Percentiles rank a stretch among this genome's conserved stretches.
Evolutionary conservation across 2,329 filamentous ascomycete genomes (phyloP).

Genomic region (Drechslerella dactyloides): DNA sequence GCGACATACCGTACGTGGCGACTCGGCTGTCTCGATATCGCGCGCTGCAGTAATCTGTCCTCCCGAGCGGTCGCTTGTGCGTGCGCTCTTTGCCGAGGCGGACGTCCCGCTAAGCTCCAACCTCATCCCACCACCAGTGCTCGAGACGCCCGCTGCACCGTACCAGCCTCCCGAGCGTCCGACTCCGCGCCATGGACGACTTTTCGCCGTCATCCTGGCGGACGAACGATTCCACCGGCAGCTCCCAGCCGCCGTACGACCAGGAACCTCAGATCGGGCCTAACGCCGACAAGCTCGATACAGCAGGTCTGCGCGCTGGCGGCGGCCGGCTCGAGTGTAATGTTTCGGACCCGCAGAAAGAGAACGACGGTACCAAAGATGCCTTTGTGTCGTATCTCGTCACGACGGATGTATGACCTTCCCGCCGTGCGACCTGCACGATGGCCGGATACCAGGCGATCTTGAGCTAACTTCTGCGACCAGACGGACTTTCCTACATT

Average conservation of each 20-base stretch:
- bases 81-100: slow-evolving; percentile 26
- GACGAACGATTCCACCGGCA: slow-evolving; percentile 29
- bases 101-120: slow-evolving; percentile 22
- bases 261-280: slow-evolving; percentile 55
- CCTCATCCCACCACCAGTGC: slow-evolving; percentile 16
- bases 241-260: slow-evolving; percentile 47
- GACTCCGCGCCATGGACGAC: slow-evolving; percentile 28
- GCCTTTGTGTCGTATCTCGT: slow-evolving; percentile 95
- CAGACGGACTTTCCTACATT: slow-evolving; percentile 95
- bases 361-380: slow-evolving; percentile 95
- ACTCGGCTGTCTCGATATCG: background rate
- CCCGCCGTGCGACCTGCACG: background rate
- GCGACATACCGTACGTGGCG: no score
- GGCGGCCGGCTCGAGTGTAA: slow-evolving; percentile 81
- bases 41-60: no score
- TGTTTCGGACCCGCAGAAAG: slow-evolving; percentile 84
- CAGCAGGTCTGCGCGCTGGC: slow-evolving; percentile 72
- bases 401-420: slow-evolving; percentile 75
- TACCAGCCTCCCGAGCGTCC: background rate
- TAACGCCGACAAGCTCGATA: slow-evolving; percentile 61
- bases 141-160: slow-evolving; percentile 5
- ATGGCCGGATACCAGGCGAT: background rate
- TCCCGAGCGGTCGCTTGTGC: background rate
- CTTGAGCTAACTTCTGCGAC: background rate
- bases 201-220: slow-evolving; percentile 41